phyloP scores from a whole-genome alignment of 2,329 filamentous ascomycete species.

The Aspergillus phoenicis region DNA sequence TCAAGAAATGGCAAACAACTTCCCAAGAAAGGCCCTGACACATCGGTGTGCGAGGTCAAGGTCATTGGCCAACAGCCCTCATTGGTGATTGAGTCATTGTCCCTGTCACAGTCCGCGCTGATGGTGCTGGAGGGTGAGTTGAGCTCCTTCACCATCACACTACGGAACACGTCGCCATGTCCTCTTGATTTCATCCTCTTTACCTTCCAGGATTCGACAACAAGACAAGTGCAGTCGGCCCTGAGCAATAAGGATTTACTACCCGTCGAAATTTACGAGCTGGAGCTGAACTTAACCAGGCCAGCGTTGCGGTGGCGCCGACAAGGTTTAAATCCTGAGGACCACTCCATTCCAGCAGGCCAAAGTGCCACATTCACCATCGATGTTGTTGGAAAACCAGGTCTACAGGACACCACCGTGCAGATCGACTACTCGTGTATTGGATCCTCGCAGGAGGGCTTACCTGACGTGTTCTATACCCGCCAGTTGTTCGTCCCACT shows the following conservation, averaged over 20 bases:
- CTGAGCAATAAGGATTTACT: conserved; percentile 75
- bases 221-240: conserved; percentile 72
- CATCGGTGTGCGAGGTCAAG: conserved; percentile 57
- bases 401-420: conserved; percentile 75
- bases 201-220: conserved; percentile 87
- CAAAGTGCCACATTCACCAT: conserved; percentile 73
- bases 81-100: conserved; percentile 73
- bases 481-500: conserved; percentile 79
- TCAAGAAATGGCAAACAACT: conserved; percentile 39
- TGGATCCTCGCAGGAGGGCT: conserved; percentile 67
- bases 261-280: conserved; percentile 79
- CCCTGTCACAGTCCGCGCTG: conserved; percentile 78
- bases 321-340: conserved; percentile 49
- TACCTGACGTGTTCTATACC: conserved; percentile 77
- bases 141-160: conserved; percentile 72
- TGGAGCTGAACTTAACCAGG: conserved; percentile 76
- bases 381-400: conserved; percentile 83
- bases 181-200: conserved; percentile 83
- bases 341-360: conserved; percentile 66
- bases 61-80: conserved; percentile 81
- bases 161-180: conserved; percentile 76
- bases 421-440: conserved; percentile 86
- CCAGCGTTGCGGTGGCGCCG: conserved; percentile 65
- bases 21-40: conserved; percentile 38
- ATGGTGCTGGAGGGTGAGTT: conserved; percentile 93